Conservation (phyloP, 768 basidiomycete species). For the Termitomyces eurrhizus region DNA sequence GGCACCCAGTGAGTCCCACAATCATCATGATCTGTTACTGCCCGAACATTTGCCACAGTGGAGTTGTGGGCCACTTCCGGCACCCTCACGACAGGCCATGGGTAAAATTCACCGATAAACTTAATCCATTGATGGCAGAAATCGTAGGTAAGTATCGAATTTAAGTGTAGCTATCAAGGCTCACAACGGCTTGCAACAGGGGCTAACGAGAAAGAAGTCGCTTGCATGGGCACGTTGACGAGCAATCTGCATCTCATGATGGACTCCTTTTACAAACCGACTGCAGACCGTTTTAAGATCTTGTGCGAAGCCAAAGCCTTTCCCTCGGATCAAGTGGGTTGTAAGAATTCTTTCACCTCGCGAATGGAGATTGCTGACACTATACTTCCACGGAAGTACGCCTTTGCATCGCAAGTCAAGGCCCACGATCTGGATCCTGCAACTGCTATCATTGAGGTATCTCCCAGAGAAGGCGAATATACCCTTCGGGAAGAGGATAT, state of each 20-base stretch:
- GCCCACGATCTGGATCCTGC: constrained; percentile 76
- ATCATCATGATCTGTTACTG: constrained; percentile 11
- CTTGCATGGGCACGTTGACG: constrained; percentile 93
- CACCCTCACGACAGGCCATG: constrained; percentile 86
- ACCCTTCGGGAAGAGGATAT: constrained; percentile 89
- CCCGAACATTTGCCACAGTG: constrained; percentile 42
- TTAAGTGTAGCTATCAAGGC: constrained; percentile 1
- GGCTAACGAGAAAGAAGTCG: constrained; percentile 85
- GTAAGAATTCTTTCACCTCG: constrained; percentile 11
- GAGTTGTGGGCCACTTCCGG: constrained; percentile 83
- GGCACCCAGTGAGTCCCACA: constrained; percentile 48
- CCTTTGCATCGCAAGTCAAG: constrained; percentile 87
- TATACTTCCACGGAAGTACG: constrained; percentile 60
- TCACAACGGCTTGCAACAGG: constrained; percentile 45
- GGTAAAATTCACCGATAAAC: constrained; percentile 70
- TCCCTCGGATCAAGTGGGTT: constrained; percentile 88
- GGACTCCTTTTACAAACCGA: constrained; percentile 91
- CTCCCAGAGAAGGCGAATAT: constrained; percentile 81
- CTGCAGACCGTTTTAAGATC: constrained; percentile 82
- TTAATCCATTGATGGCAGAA: constrained; percentile 72
- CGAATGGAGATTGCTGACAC: constrained; percentile 12
- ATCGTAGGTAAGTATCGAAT: constrained; percentile 63
- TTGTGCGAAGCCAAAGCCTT: constrained; percentile 93
- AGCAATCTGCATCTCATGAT: constrained; percentile 95
- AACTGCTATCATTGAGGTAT: constrained; percentile 71